These are phyloP conservation scores for Erythrophleum ivorense DNA, from an alignment of 331 rosid species.

Conservation along the genomic window DNA sequence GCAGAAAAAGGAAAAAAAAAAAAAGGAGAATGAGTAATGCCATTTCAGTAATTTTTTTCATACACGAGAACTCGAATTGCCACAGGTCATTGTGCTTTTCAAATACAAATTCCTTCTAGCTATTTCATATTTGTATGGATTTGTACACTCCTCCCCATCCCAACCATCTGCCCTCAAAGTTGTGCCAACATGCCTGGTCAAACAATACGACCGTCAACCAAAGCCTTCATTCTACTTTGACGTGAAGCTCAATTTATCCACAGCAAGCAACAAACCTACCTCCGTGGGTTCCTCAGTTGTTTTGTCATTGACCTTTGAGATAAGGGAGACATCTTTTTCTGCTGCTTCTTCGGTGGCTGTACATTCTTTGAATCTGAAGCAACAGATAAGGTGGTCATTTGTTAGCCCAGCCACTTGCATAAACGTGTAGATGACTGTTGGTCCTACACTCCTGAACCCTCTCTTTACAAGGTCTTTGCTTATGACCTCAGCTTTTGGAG, in stretches of 20 bases:
- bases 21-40: constrained; percentile 21
- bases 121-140: constrained; percentile 50
- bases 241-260: constrained; percentile 49
- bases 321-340: constrained; percentile 47
- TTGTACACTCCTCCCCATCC: constrained; percentile 56
- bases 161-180: constrained; percentile 31
- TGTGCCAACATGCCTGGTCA: constrained; percentile 28
- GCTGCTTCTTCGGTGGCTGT: constrained; percentile 44
- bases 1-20: background rate
- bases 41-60: constrained; percentile 33
- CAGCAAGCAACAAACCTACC: constrained; percentile 49
- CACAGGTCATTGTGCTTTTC: constrained; percentile 41
- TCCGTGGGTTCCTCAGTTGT: constrained; percentile 42
- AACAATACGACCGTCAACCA: constrained; percentile 34
- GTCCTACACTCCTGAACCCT: constrained; percentile 81
- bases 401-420: constrained; percentile 86
- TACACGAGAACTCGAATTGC: constrained; percentile 44
- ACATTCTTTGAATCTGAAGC: constrained; percentile 84
- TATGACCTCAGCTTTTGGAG: constrained; percentile 77
- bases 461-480: constrained; percentile 77
- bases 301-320: constrained; percentile 50
- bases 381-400: constrained; percentile 70
- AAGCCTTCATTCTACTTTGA: constrained; percentile 39
- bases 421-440: constrained; percentile 70
- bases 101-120: constrained; percentile 47